These are phyloP conservation scores for Coleophoma eucalyptorum DNA, from an alignment of 2,329 filamentous ascomycete species.

Conservation along the genomic window DNA sequence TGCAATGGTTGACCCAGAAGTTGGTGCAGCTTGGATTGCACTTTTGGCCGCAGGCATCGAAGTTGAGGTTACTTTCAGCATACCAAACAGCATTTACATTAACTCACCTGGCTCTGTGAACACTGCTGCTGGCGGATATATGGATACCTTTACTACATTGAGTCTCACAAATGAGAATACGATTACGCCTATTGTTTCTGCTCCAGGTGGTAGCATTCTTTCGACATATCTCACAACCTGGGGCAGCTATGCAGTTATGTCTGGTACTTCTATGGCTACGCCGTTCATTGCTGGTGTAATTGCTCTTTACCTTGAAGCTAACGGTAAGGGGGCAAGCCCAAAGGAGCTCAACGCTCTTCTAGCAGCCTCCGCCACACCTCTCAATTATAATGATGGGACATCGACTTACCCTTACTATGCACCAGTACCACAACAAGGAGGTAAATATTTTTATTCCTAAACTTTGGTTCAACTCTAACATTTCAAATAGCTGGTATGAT, in stretches of 20 bases:
- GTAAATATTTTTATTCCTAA: background rate
- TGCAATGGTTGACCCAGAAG: background rate
- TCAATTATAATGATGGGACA: background rate
- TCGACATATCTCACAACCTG: slow-evolving; percentile 18
- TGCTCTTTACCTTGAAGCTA: background rate
- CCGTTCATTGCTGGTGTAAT: slow-evolving; percentile 20
- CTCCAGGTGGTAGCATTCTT: slow-evolving; percentile 28
- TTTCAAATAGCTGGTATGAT: background rate
- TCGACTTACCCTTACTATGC: background rate
- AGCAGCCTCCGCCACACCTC: background rate
- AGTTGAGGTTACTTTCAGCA: background rate
- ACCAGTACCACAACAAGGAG: background rate
- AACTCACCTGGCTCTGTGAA: background rate
- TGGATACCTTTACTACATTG: slow-evolving; percentile 1
- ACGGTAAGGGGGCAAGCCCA: background rate
- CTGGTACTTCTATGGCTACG: slow-evolving; percentile 30
- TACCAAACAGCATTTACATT: background rate
- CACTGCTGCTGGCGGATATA: slow-evolving; percentile 2
- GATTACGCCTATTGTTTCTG: slow-evolving; percentile 12
- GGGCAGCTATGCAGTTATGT: slow-evolving; percentile 27
- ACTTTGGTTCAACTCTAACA: background rate
- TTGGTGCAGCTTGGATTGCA: background rate
- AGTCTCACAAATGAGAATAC: slow-evolving; percentile 2
- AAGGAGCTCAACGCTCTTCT: background rate
- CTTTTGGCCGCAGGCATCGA: background rate